A percentile compares a stretch with the other conserved stretches of the same genome.
Conservation (phyloP, 2,329 filamentous ascomycete genomes). For the Fusarium napiforme region DNA sequence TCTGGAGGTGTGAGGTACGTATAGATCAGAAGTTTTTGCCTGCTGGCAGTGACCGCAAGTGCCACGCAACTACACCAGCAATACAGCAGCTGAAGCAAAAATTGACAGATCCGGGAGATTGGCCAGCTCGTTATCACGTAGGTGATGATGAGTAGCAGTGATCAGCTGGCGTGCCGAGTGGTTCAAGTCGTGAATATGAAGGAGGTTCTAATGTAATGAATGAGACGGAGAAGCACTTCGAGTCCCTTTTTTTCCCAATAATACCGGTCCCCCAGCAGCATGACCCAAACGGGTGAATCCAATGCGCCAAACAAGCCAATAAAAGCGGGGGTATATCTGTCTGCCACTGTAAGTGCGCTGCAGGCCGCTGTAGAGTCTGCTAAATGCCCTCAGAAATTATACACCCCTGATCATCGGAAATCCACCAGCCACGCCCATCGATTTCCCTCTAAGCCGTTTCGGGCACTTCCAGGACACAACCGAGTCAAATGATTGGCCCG, state of each 20-base stretch:
- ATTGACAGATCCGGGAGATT: not conserved
- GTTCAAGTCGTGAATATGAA: constrained; percentile 35
- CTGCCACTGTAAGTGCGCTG: constrained; percentile 30
- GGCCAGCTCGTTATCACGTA: constrained; percentile 7
- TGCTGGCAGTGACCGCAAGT: constrained; percentile 37
- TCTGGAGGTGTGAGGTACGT: constrained; percentile 36
- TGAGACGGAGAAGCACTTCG: constrained; percentile 45
- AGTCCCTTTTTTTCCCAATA: constrained; percentile 46
- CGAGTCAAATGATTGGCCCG: constrained; percentile 42
- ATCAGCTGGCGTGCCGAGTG: constrained; percentile 19
- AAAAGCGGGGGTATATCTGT: constrained; percentile 13
- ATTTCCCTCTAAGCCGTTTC: constrained; percentile 44
- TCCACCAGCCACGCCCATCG: constrained; percentile 35
- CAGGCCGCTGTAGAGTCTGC: constrained; percentile 21
- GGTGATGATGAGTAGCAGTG: constrained; percentile 23
- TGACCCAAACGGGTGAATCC: constrained; percentile 32
- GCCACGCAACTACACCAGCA: constrained; percentile 31
- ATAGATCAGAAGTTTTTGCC: constrained; percentile 46
- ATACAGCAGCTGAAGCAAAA: constrained; percentile 28
- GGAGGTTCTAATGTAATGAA: constrained; percentile 36
- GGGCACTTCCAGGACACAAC: constrained; percentile 34
- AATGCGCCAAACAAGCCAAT: constrained; percentile 39
- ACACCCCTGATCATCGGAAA: constrained; percentile 28
- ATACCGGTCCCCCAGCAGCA: constrained; percentile 33
- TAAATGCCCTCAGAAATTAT: constrained; percentile 4